These are phyloP conservation scores for Trematosphaeria pertusa DNA, from an alignment of 2,329 filamentous ascomycete species.

Conservation along the genomic window DNA sequence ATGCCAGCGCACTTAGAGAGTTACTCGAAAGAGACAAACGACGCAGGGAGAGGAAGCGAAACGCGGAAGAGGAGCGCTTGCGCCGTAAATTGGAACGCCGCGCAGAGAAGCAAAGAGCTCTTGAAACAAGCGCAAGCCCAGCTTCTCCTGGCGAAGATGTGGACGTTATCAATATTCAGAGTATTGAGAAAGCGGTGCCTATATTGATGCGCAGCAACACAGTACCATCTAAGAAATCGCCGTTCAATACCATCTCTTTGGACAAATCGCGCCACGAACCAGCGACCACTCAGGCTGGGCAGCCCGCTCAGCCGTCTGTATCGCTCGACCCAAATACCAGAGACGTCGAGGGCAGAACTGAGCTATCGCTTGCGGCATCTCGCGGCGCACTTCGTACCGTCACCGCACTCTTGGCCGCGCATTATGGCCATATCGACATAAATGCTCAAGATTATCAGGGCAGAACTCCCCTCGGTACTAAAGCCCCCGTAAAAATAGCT, in stretches of 20 bases:
- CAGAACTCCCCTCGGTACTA: not conserved
- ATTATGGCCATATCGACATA: not conserved
- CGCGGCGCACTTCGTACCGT: not conserved
- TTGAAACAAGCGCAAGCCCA: slow-evolving; percentile 59
- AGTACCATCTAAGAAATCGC: too few relatives aligned
- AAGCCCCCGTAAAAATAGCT: too few relatives aligned
- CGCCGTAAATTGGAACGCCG: slow-evolving; percentile 70
- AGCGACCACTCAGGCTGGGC: too few relatives aligned
- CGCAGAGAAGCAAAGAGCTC: slow-evolving; percentile 68
- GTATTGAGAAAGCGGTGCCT: too few relatives aligned
- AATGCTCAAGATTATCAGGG: not conserved
- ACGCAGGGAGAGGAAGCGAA: slow-evolving; percentile 75
- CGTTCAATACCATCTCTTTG: too few relatives aligned
- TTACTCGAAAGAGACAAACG: slow-evolving; percentile 89
- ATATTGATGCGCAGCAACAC: too few relatives aligned
- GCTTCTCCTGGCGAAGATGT: too few relatives aligned
- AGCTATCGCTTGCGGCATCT: not conserved
- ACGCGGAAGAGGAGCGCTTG: slow-evolving; percentile 70
- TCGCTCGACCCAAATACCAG: too few relatives aligned
- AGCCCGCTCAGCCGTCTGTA: too few relatives aligned
- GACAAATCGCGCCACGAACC: too few relatives aligned
- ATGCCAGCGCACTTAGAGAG: slow-evolving; percentile 82
- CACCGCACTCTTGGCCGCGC: not conserved
- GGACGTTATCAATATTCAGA: too few relatives aligned
- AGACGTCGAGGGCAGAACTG: not conserved